A percentile compares a stretch with the other conserved stretches of the same genome.
These are phyloP conservation scores for Persicaria maculosa DNA, from an alignment of 148 eudicot species.

Conservation along the genomic window DNA sequence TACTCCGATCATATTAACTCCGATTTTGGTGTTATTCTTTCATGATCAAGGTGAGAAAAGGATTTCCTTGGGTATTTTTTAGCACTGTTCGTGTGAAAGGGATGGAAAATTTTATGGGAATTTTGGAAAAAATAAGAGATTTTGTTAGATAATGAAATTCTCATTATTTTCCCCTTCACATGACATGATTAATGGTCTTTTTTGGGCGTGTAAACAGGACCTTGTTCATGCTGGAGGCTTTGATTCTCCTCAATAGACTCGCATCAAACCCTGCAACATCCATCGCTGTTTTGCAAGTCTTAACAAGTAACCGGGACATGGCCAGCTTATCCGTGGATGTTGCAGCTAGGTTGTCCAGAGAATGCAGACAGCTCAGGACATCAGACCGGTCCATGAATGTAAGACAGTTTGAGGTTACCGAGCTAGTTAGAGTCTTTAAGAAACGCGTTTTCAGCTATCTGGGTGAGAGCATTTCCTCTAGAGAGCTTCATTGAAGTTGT, in stretches of 20 bases:
- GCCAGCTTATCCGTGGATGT: conserved; percentile 55
- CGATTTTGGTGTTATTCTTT: background rate
- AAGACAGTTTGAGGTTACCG: conserved; percentile 59
- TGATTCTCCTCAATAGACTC: conserved; percentile 74
- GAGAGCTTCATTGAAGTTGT: conserved; percentile 53
- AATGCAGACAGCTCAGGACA: conserved; percentile 33
- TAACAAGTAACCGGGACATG: conserved; percentile 54
- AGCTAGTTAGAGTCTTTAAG: conserved; percentile 56
- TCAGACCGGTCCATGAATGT: conserved; percentile 39
- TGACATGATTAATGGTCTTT: background rate
- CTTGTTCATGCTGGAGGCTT: conserved; percentile 73
- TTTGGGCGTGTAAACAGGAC: conserved; percentile 38
- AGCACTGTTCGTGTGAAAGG: background rate
- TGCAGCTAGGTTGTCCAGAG: conserved; percentile 54
- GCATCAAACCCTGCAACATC: conserved; percentile 67
- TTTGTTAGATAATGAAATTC: background rate
- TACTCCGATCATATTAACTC: too few relatives aligned
- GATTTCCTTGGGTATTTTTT: background rate
- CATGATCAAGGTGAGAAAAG: conserved; percentile 1
- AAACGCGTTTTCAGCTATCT: conserved; percentile 50
- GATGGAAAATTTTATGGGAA: too few relatives aligned
- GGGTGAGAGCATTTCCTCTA: conserved; percentile 30
- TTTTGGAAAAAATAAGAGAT: background rate
- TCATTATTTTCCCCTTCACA: background rate
- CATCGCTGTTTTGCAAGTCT: conserved; percentile 38